Evolutionary conservation across 768 basidiomycete genomes (phyloP).

Genomic region (Lactarius hengduanensis): DNA sequence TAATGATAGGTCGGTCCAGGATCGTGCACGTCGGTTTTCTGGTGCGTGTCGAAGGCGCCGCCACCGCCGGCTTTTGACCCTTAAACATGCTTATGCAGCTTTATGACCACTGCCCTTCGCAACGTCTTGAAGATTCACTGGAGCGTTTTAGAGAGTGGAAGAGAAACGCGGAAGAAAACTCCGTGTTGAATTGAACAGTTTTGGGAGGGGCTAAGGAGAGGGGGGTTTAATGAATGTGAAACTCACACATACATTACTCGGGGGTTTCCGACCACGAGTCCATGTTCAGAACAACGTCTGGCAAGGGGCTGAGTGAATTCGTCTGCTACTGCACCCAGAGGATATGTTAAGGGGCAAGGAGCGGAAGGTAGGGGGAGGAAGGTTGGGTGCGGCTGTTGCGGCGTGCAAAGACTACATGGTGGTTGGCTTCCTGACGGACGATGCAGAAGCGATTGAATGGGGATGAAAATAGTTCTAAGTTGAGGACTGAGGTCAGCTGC

Average conservation of each 20-base stretch:
- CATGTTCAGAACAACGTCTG: not conserved
- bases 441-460: not conserved
- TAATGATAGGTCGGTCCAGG: not conserved
- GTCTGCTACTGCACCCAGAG: not conserved
- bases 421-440: not conserved
- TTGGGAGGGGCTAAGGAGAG: not conserved
- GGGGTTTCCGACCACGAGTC: slow-evolving; percentile 10
- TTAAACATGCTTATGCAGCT: not conserved
- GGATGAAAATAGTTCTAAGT: not conserved
- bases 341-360: not conserved
- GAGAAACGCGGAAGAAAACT: not conserved
- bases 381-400: not conserved
- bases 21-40: slow-evolving; percentile 1
- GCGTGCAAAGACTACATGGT: not conserved
- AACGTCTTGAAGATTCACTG: not conserved
- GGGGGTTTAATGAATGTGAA: not conserved
- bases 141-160: not conserved
- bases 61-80: slow-evolving; percentile 4
- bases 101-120: slow-evolving; percentile 10
- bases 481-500: not conserved
- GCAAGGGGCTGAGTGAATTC: not conserved
- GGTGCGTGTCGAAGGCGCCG: slow-evolving; percentile 3
- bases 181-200: not conserved
- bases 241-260: slow-evolving; percentile 1
- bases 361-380: not conserved